Base-by-base conservation (phyloP, 2,329 filamentous ascomycete species). In the Fonsecaea erecta region DNA sequence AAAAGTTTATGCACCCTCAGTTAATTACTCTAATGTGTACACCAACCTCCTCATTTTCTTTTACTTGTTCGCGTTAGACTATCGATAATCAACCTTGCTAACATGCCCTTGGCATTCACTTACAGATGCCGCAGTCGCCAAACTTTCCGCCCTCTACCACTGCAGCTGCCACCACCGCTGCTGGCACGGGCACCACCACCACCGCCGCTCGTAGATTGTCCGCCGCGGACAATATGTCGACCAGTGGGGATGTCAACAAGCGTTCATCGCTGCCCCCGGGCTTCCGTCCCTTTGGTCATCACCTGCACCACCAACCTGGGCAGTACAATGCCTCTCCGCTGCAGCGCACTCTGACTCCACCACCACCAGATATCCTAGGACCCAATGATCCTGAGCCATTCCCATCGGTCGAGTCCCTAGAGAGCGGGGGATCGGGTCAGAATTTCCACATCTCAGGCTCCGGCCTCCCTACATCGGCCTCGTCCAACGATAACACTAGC, bases 311-410 rank as follows among this genome's bases (percentile, higher is more conserved):
- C 4, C 72, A 76, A 18, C 74, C 75, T 34, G 76, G 79, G 56
- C 70, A 68, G 54, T 97, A 96, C 74, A 90, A 94, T 75, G 93
- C 93, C 52, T 97, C 93, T 46, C 93, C 94, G 46, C 82, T 98
- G 58, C 93, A 97, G 77, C 92, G 94, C 78, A 90, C 93, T 30
- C 84, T 97, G 68, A 97, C 94, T 9, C 94, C 93, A 52, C 93
- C 93, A 8, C 85, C 82, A 21, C 89, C 89, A 75, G 85, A 86
- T 62, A 84, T 86, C 67, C 73, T 75, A 28, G 78, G 79, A 56
- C 78, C 81, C 48, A 88, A 88, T 72, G 84, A 84, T 34, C 81
- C 88, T 59, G 90, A 96, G 67, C 91, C 92, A 1, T 97, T 96
- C 75, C 92, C 93, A 43, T 96, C 92, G 2, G 92, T 97, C 63